Evolutionary conservation across 441 rosid genomes (phyloP), one percentile per base, ranked within the genome.

Genomic region (Codiaeum variegatum): DNA sequence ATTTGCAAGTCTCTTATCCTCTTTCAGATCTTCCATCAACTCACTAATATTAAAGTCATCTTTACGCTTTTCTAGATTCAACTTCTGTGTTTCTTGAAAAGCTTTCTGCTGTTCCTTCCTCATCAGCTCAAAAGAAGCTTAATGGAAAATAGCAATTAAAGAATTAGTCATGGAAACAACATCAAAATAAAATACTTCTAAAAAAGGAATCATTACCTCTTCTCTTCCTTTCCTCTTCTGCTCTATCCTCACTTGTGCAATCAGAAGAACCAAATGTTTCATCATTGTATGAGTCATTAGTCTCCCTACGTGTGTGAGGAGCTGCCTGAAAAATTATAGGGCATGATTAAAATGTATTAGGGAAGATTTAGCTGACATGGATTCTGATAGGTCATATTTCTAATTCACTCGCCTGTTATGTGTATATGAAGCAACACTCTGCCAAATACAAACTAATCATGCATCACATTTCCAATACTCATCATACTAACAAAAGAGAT

Each of bases 241-340:
- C 93, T 81, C 89, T 91, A 77, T 90, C 97, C 66, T 92, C 99
- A 76, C 80, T 83, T 8, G 93, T 79, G 80, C 52, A 70, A 56
- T 93, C 97, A 67, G 92, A 86, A 77, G 97, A 87, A 79, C 99
- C 98, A 81, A 96, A 96, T 42, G 99, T 96, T 85, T 96, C 99
- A 71, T 96, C 93, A 81, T 96, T 90, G 67, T 46, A 68, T 1
- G 97, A 85, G 81, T 96, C 98, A 62, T 85, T 85, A 69, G 85
- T 75, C 29, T 87, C 96, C 82, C 90, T 88, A 58, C 96, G 85
- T 7, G 78, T 69, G 77, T 73, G 93, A 73, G 97, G 94, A 56
- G 74, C 66, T 46, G 98, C 97, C 99, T 96, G 89, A 66, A 84
- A 78, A 82, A 31, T 66, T 59, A 63, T 51, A 73, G 67, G 40